Evolutionary conservation across 306 rosid species (phyloP).

Genomic region (Leucaena leucocephala): DNA sequence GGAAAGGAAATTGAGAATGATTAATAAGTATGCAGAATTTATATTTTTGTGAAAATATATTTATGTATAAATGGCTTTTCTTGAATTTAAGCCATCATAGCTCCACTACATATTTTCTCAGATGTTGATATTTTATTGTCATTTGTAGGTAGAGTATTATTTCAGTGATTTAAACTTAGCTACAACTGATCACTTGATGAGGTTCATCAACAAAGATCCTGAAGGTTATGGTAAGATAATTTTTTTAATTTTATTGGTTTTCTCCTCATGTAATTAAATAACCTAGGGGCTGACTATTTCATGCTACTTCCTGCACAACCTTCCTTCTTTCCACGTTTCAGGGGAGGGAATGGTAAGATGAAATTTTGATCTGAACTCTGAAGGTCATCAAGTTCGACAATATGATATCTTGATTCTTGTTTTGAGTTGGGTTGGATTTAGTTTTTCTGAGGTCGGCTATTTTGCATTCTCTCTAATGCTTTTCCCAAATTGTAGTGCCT

Average conservation of each 20-base stretch:
- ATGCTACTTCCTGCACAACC: slow-evolving; percentile 28
- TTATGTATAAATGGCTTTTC: slow-evolving; percentile 14
- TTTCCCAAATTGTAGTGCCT: slow-evolving; percentile 69
- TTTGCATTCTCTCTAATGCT: slow-evolving; percentile 35
- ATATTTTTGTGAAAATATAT: slow-evolving; percentile 11
- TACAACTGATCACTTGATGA: slow-evolving; percentile 95
- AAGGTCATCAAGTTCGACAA: slow-evolving; percentile 19
- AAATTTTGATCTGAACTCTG: slow-evolving; percentile 18
- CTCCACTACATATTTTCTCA: slow-evolving; percentile 35
- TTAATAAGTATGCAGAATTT: not conserved
- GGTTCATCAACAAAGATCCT: slow-evolving; percentile 92
- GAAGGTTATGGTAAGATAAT: slow-evolving; percentile 81
- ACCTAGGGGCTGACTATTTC: slow-evolving; percentile 20
- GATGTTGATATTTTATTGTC: slow-evolving; percentile 17
- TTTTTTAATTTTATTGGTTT: slow-evolving; percentile 24
- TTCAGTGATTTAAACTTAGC: slow-evolving; percentile 96
- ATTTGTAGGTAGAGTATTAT: slow-evolving; percentile 94
- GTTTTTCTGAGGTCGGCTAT: slow-evolving; percentile 26
- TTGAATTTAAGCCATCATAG: slow-evolving; percentile 5
- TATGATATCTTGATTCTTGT: slow-evolving; percentile 25
- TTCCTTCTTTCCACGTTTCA: slow-evolving; percentile 6
- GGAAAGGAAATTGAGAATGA: slow-evolving; percentile 22
- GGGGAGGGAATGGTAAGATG: slow-evolving; percentile 28
- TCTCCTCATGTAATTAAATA: not conserved
- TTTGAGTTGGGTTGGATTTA: slow-evolving; percentile 27